These are phyloP conservation scores for Jacaranda copaia DNA, from an alignment of 257 asterid genomes.

Conservation along the genomic window DNA sequence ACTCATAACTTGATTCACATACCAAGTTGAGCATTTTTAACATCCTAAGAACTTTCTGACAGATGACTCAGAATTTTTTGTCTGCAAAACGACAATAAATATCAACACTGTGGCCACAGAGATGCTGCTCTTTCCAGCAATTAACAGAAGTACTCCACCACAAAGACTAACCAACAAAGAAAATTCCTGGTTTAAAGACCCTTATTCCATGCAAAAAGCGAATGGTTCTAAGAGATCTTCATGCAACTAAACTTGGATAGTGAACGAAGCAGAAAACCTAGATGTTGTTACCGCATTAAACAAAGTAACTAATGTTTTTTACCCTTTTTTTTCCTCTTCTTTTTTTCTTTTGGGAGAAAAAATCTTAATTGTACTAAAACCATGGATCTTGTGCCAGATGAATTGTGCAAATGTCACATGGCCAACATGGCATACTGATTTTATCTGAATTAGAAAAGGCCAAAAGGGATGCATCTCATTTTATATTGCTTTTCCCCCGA, in stretches of 20 bases:
- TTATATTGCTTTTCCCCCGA: neutral
- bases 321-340: too few species aligned
- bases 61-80: neutral
- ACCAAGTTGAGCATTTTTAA: neutral
- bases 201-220: neutral
- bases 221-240: conserved; percentile 1
- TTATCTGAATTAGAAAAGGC: neutral
- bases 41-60: neutral
- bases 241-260: conserved; percentile 15
- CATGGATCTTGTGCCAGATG: neutral
- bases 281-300: conserved; percentile 6
- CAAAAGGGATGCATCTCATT: neutral
- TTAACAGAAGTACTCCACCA: conserved; percentile 22
- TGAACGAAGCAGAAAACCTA: conserved; percentile 23
- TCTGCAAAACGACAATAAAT: neutral
- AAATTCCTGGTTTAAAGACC: neutral
- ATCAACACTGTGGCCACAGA: conserved; percentile 5
- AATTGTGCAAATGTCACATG: conserved; percentile 14
- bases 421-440: neutral
- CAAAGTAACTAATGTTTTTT: neutral
- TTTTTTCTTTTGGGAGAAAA: too few species aligned
- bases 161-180: neutral
- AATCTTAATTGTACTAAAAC: neutral
- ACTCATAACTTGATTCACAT: conserved; percentile 2
- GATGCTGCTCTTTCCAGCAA: conserved; percentile 20